Percentiles rank a stretch among this genome's conserved stretches.
These are phyloP conservation scores for Volutella citrinella DNA, from an alignment of 2,329 filamentous ascomycete species.

Conservation along the genomic window DNA sequence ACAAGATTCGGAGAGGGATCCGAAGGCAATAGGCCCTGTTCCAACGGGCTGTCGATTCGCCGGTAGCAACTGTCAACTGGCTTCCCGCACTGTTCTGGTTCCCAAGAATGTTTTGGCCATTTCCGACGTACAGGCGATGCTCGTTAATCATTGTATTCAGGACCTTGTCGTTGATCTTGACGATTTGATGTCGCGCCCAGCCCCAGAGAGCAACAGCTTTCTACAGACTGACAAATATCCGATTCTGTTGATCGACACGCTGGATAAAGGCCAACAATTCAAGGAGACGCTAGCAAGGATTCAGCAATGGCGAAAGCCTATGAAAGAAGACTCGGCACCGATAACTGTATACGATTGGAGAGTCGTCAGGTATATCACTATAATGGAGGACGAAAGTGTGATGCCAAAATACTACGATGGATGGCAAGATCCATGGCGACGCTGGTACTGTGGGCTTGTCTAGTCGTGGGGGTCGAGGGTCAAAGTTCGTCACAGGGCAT, in stretches of 20 bases:
- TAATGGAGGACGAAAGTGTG: conserved; percentile 33
- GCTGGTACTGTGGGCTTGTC: conserved; percentile 42
- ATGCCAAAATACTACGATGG: conserved; percentile 31
- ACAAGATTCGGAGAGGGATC: neutral
- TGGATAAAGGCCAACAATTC: conserved; percentile 28
- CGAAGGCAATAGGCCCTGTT: neutral
- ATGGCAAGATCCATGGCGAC: conserved; percentile 40
- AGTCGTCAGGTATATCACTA: conserved; percentile 38
- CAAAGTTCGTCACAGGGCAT: too few relatives aligned
- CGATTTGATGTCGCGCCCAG: conserved; percentile 33
- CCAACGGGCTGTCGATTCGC: conserved; percentile 29
- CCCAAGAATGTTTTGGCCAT: conserved; percentile 38
- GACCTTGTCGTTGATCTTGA: conserved; percentile 32
- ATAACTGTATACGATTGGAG: conserved; percentile 48
- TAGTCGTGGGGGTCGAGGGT: conserved; percentile 21
- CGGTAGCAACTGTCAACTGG: conserved; percentile 36
- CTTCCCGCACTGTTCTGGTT: conserved; percentile 37
- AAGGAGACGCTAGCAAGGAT: conserved; percentile 32
- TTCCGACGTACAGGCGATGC: conserved; percentile 34
- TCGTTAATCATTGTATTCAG: conserved; percentile 41
- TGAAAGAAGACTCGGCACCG: conserved; percentile 30
- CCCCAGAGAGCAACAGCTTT: conserved; percentile 8
- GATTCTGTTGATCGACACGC: conserved; percentile 43
- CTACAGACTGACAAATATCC: conserved; percentile 10
- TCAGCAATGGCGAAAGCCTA: conserved; percentile 25